Base-by-base conservation (phyloP, 1,139 yeast species). In the Candida tropicalis region DNA sequence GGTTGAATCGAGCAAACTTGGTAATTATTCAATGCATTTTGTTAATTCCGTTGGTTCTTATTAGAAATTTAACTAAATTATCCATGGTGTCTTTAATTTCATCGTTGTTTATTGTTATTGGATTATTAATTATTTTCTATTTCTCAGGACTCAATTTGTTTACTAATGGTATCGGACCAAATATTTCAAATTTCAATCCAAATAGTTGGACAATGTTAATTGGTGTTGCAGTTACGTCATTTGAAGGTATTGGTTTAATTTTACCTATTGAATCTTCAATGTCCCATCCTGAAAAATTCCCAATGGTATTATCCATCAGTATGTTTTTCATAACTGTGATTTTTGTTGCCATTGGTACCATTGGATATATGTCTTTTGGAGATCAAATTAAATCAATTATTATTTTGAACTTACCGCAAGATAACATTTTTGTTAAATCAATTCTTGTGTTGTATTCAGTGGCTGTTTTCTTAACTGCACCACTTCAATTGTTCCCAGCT, bases 221-320 rank as follows among this genome's bases (percentile, higher is more conserved):
- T 45, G 95, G 95, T 3, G 88, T 87, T 2, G 91, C 91, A 0
- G 88, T 86, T 16, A 85, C 87, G 46, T 83, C 93, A 1, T 86
- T 84, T 56, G 95, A 86, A 65, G 95, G 95, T 1, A 84, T 86
- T 48, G 93, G 95, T 0, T 66, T 86, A 35, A 83, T 86, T 39
- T 76, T 86, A 32, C 95, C 93, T 1, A 84, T 86, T 25, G 89
- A 86, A 57, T 79, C 85, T 42, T 79, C 91, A 3, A 86, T 86
- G 93, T 76, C 71, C 38, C 65, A 81, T 42, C 95, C 93, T 2
- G 83, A 83, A 52, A 74, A 82, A 52, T 86, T 84, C 55, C 87
- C 93, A 3, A 56, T 71, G 52, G 90, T 86, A 3, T 64, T 86
- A 39, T 70, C 73, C 5, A 60, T 79, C 22, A 86, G 85, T 23